Conservation (phyloP, 2,329 filamentous ascomycete genomes). For the Purpureocillium takamizusanense region DNA sequence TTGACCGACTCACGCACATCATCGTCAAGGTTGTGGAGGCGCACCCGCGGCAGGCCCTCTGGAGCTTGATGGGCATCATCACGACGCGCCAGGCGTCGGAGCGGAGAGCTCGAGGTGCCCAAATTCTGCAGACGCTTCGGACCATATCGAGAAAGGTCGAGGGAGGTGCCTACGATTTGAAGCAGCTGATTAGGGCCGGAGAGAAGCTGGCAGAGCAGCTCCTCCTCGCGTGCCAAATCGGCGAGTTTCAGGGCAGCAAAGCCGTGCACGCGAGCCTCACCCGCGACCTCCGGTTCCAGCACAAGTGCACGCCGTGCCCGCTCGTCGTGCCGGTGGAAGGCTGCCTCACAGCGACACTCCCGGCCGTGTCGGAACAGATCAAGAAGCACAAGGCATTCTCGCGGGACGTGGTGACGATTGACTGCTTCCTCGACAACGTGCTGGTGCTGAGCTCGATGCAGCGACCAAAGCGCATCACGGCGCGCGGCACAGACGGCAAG, state of each 20-base stretch:
- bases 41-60: conserved; percentile 87
- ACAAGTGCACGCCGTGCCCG: conserved; percentile 71
- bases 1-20: conserved; percentile 66
- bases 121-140: conserved; percentile 42
- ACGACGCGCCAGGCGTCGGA: conserved; percentile 66
- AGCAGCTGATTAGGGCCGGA: conserved; percentile 63
- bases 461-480: conserved; percentile 81
- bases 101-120: conserved; percentile 44
- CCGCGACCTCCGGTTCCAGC: conserved; percentile 73
- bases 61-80: conserved; percentile 81
- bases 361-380: conserved; percentile 61
- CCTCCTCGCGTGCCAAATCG: conserved; percentile 69
- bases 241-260: conserved; percentile 59
- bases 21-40: conserved; percentile 76
- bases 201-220: conserved; percentile 79
- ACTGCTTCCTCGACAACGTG: conserved; percentile 75
- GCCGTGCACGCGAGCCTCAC: conserved; percentile 64
- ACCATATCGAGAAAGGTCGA: conserved; percentile 42
- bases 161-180: conserved; percentile 49
- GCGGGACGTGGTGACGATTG: conserved; percentile 75
- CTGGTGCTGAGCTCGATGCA: conserved; percentile 85
- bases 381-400: conserved; percentile 81
- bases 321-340: conserved; percentile 85
- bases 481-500: conserved; percentile 81
- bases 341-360: conserved; percentile 74